A percentile compares a stretch with the other conserved stretches of the same genome.
Conservation (phyloP, 306 rosid species). For the Potentilla sterilis region DNA sequence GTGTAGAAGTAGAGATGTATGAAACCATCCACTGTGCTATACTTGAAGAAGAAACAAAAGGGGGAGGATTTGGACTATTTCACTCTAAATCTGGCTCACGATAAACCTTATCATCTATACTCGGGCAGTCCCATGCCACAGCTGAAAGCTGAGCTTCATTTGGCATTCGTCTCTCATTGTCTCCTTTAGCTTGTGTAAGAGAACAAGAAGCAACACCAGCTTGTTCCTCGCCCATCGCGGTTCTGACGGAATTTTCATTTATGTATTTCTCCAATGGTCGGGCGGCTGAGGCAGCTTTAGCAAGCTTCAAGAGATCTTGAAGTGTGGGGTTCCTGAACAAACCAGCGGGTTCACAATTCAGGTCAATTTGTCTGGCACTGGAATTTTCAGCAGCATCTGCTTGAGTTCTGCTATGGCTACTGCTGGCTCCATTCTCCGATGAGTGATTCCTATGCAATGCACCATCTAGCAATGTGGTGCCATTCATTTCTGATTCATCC, state of each 20-base stretch:
- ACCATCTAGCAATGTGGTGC: slow-evolving; percentile 33
- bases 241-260: slow-evolving; percentile 38
- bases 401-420: slow-evolving; percentile 33
- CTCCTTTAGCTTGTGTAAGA: slow-evolving; percentile 35
- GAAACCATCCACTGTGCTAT: slow-evolving; percentile 9
- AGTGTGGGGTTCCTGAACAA: neutral
- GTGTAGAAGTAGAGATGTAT: slow-evolving; percentile 11
- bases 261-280: slow-evolving; percentile 30
- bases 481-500: slow-evolving; percentile 40
- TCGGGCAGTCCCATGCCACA: slow-evolving; percentile 42
- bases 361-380: slow-evolving; percentile 66
- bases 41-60: neutral
- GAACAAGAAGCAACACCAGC: slow-evolving; percentile 37
- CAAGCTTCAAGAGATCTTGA: slow-evolving; percentile 33
- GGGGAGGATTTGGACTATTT: slow-evolving; percentile 19
- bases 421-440: slow-evolving; percentile 36
- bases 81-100: slow-evolving; percentile 41
- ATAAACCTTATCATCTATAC: slow-evolving; percentile 34
- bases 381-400: slow-evolving; percentile 43
- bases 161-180: slow-evolving; percentile 39
- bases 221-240: slow-evolving; percentile 34
- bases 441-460: slow-evolving; percentile 28
- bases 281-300: slow-evolving; percentile 35
- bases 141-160: slow-evolving; percentile 44
- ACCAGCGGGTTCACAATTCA: slow-evolving; percentile 44